phyloP scores from a whole-genome alignment of 306 rosid species.

The Trifolium fragiferum region DNA sequence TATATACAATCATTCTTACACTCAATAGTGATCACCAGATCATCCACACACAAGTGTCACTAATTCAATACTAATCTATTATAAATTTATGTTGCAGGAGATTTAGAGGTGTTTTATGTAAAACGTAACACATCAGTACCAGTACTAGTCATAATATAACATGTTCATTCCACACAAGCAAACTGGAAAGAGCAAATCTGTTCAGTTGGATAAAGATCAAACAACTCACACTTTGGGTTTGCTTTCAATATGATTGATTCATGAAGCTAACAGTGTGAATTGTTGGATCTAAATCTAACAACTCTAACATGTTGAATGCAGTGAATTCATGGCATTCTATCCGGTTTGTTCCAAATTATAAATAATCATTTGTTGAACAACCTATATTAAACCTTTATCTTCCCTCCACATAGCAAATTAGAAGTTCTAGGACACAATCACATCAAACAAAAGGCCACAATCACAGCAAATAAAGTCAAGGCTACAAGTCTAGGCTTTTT shows the following conservation, averaged over 20 bases:
- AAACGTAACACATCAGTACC: neutral
- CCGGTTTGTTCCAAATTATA: too few relatives aligned
- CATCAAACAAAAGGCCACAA: too few relatives aligned
- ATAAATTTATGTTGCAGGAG: neutral
- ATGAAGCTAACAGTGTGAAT: too few relatives aligned
- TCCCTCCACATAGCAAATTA: too few relatives aligned
- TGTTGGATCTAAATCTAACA: too few relatives aligned
- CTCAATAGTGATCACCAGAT: neutral
- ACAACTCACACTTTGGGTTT: neutral
- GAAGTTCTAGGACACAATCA: too few relatives aligned
- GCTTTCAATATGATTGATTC: neutral
- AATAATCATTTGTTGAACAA: too few relatives aligned
- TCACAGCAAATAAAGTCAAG: too few relatives aligned
- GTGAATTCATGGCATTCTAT: too few relatives aligned
- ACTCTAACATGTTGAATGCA: too few relatives aligned
- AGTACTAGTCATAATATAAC: neutral
- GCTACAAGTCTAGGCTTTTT: too few relatives aligned
- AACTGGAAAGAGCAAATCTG: neutral
- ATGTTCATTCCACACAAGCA: constrained; percentile 26
- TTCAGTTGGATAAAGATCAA: neutral
- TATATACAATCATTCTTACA: neutral
- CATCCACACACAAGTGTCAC: neutral
- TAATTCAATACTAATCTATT: neutral
- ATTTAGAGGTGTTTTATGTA: neutral
- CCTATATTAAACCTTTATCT: too few relatives aligned